Base-by-base conservation (phyloP, 352 stramenopile genomes). In the Pythium guiyangense region DNA sequence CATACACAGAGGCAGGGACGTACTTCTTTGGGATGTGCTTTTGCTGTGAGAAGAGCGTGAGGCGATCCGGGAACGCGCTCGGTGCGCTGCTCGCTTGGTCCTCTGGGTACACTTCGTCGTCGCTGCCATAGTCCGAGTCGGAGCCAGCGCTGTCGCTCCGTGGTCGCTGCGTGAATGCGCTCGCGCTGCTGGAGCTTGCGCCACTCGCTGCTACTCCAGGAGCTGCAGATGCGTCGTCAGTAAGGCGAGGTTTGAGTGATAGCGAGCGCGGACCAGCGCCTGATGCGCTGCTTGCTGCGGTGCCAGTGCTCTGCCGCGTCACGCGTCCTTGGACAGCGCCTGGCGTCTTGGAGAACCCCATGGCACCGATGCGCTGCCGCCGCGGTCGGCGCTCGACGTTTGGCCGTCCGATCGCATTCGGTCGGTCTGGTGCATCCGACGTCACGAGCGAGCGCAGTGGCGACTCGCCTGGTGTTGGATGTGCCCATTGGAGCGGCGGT, bases 31-130 rank as follows among this genome's bases (percentile, higher is more conserved):
- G 49, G 9, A 54, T 54, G 49, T 54, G 49, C 34, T 54, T 54
- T 8, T 54, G 49, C 35, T 54, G 49, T 34, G 49, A 26, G 20
- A 54, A 54, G 49, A 54, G 49, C 49, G 49, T 54, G 49, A 54
- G 49, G 20, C 49, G 49, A 22, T 34, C 49, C 1, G 49, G 49
- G 77, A 62, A 94, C 69, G 46, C 79, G 77, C 55, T 91, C 4
- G 63, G 15, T 10, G 63, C 60, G 39, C 49, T 35, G 25, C 29
- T 55, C 2, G 40, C 57, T 4, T 61, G 48, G 0, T 80, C 65
- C 52, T 88, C 81, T 4, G 79, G 78, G 31, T 86, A 91, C 54
- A 83, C 70, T 50, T 92, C 84, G 48, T 87, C 82, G 42, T 85
- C 72, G 43, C 69, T 73, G 40, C 58, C 62, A 39, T 74, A 76